Base-by-base conservation (phyloP, 2,329 filamentous ascomycete genomes). In the Penicillium sp. region DNA sequence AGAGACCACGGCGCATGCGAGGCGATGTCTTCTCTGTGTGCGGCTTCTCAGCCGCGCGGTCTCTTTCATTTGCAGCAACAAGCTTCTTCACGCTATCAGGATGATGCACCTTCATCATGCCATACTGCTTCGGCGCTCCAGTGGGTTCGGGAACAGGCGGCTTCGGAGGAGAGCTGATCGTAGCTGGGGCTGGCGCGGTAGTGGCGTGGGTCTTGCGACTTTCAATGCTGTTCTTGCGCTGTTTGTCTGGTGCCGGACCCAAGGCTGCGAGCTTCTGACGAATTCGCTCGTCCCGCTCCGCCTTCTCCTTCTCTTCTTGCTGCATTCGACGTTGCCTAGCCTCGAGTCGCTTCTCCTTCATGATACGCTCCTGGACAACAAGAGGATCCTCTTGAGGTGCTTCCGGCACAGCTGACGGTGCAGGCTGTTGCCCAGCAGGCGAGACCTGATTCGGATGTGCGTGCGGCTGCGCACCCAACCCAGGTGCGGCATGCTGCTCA, bases 51-150 rank as follows among this genome's bases (percentile, higher is more conserved):
- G 62, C 48, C 13, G 53, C 59, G 41, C 64, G 67, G 37, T 72
- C 66, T 46, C 62, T 65, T 42, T 73, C 68, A 50, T 62, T 65
- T 24, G 66, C 64, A 40, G 66, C 61, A 39, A 69, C 65, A 37
- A 74, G 57, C 58, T 72, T 75, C 59, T 74, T 75, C 25, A 80
- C 75, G 5, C 76, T 69, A 49, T 81, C 78, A 25, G 79, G 72
- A 57, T 79, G 78, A 61, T 82, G 79, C 8, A 82, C 76, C 64
- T 81, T 82, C 75, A 82, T 82, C 76, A 82, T 77, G 38, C 80
- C 80, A 65, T 81, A 82, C 59, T 82, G 80, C 50, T 79, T 79
- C 23, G 80, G 75, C 53, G 78, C 78, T 28, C 78, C 79, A 47
- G 75, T 78, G 12, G 79, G 76, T 47, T 79, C 76, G 6, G 79